Base-by-base conservation (phyloP, 2,329 filamentous ascomycete species). In the Capronia americana region DNA sequence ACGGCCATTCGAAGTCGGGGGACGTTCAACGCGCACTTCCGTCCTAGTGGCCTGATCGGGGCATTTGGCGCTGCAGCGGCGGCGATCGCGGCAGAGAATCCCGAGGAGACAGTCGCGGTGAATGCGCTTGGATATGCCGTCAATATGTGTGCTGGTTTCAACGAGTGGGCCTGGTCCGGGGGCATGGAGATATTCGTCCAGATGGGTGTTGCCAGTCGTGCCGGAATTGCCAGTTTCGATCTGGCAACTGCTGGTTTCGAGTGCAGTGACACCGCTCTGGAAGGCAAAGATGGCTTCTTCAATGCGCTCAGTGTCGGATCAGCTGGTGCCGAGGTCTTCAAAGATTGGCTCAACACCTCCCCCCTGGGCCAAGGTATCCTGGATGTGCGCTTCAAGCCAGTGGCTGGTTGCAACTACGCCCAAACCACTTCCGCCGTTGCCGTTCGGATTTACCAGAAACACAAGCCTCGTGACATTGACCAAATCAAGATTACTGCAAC, bases 231-330 rank as follows among this genome's bases (percentile, higher is more conserved):
- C 7, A 60, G 55, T n/a, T 64, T 41, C 32, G 65, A 67, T 12
- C 55, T 67, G 26, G 65, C 65, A 24, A 57, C 57, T 23, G 65
- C 51, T 4, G 65, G 65, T 20, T 34, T 67, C 24, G 17, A 61
- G 11, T 60, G 65, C 32, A 67, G 65, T 24, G 50, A 57, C 20
- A 59, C 54, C 5, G 57, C 46, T 6, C 41, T 67, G 14, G 65
- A 67, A 44, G 65, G 65, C n/a, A 64, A 64, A 30, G 65, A 63
- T 34, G 65, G 65, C 12, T 57, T 64, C 7, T 67, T 67, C 53
- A 44, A 28, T 8, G 65, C 65, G 2, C 53, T 61, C 50, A 53
- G 44, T 11, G 41, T 44, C 28, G 64, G 61, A 17, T 8, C 26
- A 26, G 61, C 50, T 28, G 44, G 23, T 14, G 24, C 26, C 2